phyloP scores from a whole-genome alignment of 768 basidiomycete genomes.

The Lactarius vividus region DNA sequence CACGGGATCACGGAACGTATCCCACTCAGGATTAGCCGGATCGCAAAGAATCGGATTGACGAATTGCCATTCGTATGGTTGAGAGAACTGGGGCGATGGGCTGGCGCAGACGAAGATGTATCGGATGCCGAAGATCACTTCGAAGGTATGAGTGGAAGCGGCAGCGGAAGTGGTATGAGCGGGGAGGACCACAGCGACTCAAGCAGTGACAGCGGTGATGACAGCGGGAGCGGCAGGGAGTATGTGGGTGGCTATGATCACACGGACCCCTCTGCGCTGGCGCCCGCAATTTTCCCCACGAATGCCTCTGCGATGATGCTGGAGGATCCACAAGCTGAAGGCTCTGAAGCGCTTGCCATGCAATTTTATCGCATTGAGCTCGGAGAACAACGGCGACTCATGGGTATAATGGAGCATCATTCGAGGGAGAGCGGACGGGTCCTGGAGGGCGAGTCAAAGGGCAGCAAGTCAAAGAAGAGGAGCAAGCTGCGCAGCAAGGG shows the following conservation, averaged over 20 bases:
- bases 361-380: slow-evolving; percentile 94
- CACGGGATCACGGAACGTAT: slow-evolving; percentile 72
- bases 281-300: slow-evolving; percentile 7
- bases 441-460: slow-evolving; percentile 18
- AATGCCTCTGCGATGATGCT: slow-evolving; percentile 8
- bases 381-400: slow-evolving; percentile 83
- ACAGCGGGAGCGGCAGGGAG: slow-evolving; percentile 16
- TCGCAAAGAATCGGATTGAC: slow-evolving; percentile 42
- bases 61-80: slow-evolving; percentile 84
- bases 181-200: slow-evolving; percentile 22
- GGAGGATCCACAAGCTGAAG: slow-evolving; percentile 46
- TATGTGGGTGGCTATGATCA: neutral
- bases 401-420: slow-evolving; percentile 91
- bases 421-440: slow-evolving; percentile 51
- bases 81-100: slow-evolving; percentile 61
- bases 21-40: slow-evolving; percentile 55
- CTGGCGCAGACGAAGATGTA: slow-evolving; percentile 33
- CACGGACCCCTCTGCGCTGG: neutral
- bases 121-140: slow-evolving; percentile 21
- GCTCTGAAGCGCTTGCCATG: slow-evolving; percentile 77
- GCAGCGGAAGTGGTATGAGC: slow-evolving; percentile 23
- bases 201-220: slow-evolving; percentile 24
- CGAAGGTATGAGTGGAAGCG: slow-evolving; percentile 18
- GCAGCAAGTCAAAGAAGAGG: slow-evolving; percentile 26
- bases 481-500: slow-evolving; percentile 30